Evolutionary conservation across 805 yeast genomes (phyloP), one percentile per base, ranked within the genome.

Genomic region (Metschnikowia rubicola): DNA sequence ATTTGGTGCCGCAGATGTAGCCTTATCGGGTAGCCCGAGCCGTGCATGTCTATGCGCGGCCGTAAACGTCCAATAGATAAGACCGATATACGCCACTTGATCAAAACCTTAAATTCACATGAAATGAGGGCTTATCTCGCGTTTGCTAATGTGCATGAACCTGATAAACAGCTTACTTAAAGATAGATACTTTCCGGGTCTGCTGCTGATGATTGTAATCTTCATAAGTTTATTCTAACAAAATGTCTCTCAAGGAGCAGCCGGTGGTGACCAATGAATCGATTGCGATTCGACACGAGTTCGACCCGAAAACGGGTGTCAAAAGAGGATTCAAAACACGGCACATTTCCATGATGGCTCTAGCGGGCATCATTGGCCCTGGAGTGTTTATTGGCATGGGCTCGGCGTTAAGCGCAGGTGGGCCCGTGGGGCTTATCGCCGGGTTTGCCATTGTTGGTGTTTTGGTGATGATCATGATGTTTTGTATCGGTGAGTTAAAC

Each of bases 341-440:
- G 21, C 43, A 44, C 30, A 39, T 44, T 11, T 35, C 39, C 10
- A 44, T 44, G 47, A 44, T 39, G 47, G 43, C 47, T 2, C 43
- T 44, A 5, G 47, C 43, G 10, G 47, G 47, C 3, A 39, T 44
- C 7, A 44, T 44, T 19, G 47, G 47, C 28, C 43, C 47, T 9
- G 43, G 47, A 10, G 43, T 35, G 8, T 44, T 44, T 17, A 39
- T 44, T 13, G 47, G 47, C 7, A 44, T 44, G 47, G 43, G 47
- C 9, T 37, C 46, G 10, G 46, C 46, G 17, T 34, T 43, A 7
- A 38, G 42, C 29, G 21, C 47, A 12, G 45, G 49, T 3, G 49
- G 49, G 17, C 49, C 45, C 13, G 49, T 37, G 4, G 49, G 49
- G 31, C 39, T 39, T 15, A 39, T 47, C 28, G 47, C 47, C 15